Base-by-base conservation (phyloP, 2,329 filamentous ascomycete genomes). In the Catunica adiposa region DNA sequence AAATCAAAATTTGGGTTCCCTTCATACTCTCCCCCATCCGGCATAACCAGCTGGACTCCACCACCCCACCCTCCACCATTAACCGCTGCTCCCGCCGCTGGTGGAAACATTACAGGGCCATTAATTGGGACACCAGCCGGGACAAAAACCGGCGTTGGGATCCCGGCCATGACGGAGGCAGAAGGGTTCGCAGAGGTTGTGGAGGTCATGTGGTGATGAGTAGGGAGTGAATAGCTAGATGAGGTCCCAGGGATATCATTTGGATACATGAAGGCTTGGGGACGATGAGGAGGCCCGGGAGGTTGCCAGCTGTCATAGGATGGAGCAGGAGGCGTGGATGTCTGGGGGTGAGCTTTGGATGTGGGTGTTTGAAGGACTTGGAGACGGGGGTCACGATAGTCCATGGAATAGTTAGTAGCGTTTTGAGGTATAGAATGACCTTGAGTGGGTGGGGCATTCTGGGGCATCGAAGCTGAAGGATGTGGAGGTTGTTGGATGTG, bases 1-100 rank as follows among this genome's bases (percentile, higher is more conserved):
- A 59, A 60, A 50, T 60, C 59, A 5, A 60, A 46, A 7, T 54
- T 54, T 34, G 57, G 38, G 26, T 51, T 53, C 3, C 54, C 20
- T n/a, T 31, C 17, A 29, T 38, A 46, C 20, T 47, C 47, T 17
- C 48, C 17, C 20, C 51, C 31, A 52, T 55, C 53, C 29, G 50
- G 22, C 46, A 34, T 44, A 14, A 48, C 51, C 42, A 54, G 23
- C 46, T 51, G 40, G 20, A 42, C 26, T 26, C 53, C 29, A 25
- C 46, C 46, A 26, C 42, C 34, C 46, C 50, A 47, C 11, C 23
- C 37, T 25, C 23, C 52, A 17, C 52, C 38, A 26, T 20, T 34
- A 3, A n/a, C 40, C 40, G n/a, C n/a, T n/a, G n/a, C n/a, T n/a
- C 40, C 40, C 40, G 20, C 20, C n/a, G 40, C 15, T 22, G 40